phyloP scores from a whole-genome alignment of 2,329 filamentous ascomycete species.

The Pyricularia pennisetigena region DNA sequence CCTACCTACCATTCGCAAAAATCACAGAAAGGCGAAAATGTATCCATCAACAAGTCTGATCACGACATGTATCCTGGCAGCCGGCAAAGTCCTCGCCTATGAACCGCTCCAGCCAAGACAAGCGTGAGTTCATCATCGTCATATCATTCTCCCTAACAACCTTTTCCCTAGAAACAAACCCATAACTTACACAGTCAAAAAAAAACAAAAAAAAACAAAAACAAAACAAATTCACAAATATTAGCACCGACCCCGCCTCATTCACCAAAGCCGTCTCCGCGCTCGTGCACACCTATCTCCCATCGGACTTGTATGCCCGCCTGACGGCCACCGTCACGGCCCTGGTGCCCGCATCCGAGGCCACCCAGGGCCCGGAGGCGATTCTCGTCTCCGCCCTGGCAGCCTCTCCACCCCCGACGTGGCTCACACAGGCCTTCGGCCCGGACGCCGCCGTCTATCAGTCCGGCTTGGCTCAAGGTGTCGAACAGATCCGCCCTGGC shows the following conservation, averaged over 20 bases:
- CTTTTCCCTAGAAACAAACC: background rate
- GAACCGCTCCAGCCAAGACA: background rate
- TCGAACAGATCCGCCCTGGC: conserved; percentile 6
- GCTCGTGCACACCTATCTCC: conserved; percentile 20
- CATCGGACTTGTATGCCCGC: conserved; percentile 13
- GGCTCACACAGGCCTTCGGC: conserved; percentile 12
- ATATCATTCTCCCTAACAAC: background rate
- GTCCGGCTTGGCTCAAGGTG: conserved; percentile 5
- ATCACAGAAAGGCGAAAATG: background rate
- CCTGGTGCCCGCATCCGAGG: conserved; percentile 5
- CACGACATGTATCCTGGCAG: background rate
- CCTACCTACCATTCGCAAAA: background rate
- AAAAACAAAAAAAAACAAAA: no score
- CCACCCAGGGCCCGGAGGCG: conserved; percentile 16
- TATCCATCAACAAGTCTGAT: background rate
- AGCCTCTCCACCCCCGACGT: conserved; percentile 13
- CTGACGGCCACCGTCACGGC: conserved; percentile 17
- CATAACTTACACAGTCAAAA: background rate
- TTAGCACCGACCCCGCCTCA: background rate
- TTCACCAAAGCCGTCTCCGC: conserved; percentile 16
- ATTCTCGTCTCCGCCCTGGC: conserved; percentile 16
- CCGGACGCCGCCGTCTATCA: background rate
- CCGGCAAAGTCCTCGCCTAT: background rate
- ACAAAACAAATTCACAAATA: background rate
- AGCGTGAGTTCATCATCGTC: background rate